phyloP scores from a whole-genome alignment of 75 land plant species.

The Picea sitchensis region DNA sequence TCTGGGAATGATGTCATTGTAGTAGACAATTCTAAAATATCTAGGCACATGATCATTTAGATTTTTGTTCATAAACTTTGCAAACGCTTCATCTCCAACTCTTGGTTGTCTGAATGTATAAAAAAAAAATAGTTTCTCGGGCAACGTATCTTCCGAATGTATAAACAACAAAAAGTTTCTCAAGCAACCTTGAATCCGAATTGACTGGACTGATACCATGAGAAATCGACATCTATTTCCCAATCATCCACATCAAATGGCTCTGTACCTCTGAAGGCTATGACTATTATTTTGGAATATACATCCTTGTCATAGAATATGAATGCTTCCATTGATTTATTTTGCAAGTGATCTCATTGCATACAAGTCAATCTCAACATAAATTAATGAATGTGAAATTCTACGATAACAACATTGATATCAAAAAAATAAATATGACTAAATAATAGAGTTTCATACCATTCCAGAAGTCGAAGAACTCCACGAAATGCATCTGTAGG shows the following conservation, averaged over 20 bases:
- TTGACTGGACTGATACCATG: conserved; percentile 44
- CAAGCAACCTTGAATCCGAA: conserved; percentile 35
- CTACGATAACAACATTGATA: background rate
- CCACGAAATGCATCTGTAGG: conserved; percentile 68
- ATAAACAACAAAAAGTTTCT: background rate
- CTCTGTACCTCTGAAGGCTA: conserved; percentile 73
- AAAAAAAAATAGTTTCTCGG: too few species aligned
- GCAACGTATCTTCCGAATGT: too few species aligned
- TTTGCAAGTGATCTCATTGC: conserved; percentile 1
- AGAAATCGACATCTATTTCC: conserved; percentile 51
- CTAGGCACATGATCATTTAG: too few species aligned
- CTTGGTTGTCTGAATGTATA: too few species aligned
- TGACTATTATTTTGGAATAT: conserved; percentile 42
- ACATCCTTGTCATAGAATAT: conserved; percentile 42
- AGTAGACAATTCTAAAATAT: too few species aligned
- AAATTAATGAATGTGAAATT: background rate
- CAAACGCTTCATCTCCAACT: too few species aligned
- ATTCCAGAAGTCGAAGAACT: conserved; percentile 65
- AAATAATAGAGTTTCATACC: conserved; percentile 24
- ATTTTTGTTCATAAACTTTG: too few species aligned
- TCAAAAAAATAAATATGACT: background rate
- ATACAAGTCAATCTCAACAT: background rate
- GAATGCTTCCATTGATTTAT: conserved; percentile 30
- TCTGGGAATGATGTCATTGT: too few species aligned
- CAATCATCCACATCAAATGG: conserved; percentile 65